Percentiles rank a stretch among this genome's conserved stretches.
phyloP scores from a whole-genome alignment of 2,329 filamentous ascomycete genomes.

The Paecilomyces formosus region DNA sequence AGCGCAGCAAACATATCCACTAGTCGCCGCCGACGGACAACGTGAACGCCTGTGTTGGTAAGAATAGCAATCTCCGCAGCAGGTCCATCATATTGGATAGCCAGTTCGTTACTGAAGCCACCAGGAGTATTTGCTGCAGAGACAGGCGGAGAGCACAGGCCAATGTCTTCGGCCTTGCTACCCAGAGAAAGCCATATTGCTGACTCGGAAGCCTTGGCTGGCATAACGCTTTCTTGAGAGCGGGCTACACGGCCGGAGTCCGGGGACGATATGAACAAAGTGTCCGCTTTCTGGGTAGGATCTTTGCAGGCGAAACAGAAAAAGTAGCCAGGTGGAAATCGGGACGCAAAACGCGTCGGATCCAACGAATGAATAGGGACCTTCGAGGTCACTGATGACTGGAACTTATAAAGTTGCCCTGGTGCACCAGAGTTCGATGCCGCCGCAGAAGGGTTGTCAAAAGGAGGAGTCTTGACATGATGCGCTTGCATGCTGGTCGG shows the following conservation, averaged over 20 bases:
- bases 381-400: constrained; percentile 41
- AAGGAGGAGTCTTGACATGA: constrained; percentile 88
- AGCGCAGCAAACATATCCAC: constrained; percentile 88
- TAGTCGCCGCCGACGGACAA: constrained; percentile 72
- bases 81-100: constrained; percentile 85
- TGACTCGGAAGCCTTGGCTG: constrained; percentile 64
- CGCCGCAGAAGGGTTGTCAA: constrained; percentile 19
- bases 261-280: constrained; percentile 76
- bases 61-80: constrained; percentile 81
- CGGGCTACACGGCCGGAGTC: constrained; percentile 77
- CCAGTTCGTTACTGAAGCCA: constrained; percentile 91
- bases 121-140: constrained; percentile 58
- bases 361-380: constrained; percentile 38
- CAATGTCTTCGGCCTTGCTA: constrained; percentile 69
- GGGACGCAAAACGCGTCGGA: constrained; percentile 31
- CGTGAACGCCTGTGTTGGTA: constrained; percentile 83
- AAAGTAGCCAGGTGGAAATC: constrained; percentile 84
- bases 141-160: constrained; percentile 66
- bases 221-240: constrained; percentile 44
- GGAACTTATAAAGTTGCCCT: constrained; percentile 17
- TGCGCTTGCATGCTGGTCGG: constrained; percentile 97
- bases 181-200: constrained; percentile 72
- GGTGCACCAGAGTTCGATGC: constrained; percentile 17
- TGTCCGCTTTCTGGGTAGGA: constrained; percentile 53
- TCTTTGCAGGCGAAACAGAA: constrained; percentile 69